Percentiles rank a stretch among this genome's conserved stretches.
Conservation (phyloP, 306 rosid genomes). For the Datisca glomerata region DNA sequence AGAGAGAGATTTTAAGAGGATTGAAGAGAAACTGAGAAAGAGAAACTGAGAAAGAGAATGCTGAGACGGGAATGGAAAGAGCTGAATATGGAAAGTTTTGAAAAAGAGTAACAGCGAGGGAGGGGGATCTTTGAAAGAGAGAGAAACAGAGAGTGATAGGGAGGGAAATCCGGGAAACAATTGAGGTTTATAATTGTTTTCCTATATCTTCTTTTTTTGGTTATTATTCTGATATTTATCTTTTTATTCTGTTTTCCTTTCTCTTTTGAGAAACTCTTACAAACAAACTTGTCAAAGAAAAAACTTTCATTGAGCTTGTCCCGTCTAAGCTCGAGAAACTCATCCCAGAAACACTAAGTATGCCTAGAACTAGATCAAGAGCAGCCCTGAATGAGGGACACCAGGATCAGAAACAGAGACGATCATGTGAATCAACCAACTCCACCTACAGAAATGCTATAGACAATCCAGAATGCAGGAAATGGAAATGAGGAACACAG, state of each 20-base stretch:
- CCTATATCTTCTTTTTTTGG: neutral
- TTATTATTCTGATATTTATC: neutral
- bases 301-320: too few species aligned
- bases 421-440: too few species aligned
- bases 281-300: too few species aligned
- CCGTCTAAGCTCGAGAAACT: too few species aligned
- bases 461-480: too few species aligned
- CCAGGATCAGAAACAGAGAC: too few species aligned
- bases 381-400: too few species aligned
- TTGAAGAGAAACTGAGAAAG: neutral
- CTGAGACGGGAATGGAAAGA: neutral
- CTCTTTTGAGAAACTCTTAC: neutral
- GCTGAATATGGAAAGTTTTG: neutral
- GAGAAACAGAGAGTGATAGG: neutral
- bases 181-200: conserved; percentile 3
- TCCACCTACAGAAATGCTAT: too few species aligned
- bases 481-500: too few species aligned
- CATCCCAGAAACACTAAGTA: too few species aligned
- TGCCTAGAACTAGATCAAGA: too few species aligned
- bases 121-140: neutral
- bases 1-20: neutral
- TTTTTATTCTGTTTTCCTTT: neutral
- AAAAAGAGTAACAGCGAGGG: neutral
- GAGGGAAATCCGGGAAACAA: conserved; percentile 12
- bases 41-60: neutral